Base-by-base conservation (phyloP, 306 rosid species). In the Lathyrus sativus region DNA sequence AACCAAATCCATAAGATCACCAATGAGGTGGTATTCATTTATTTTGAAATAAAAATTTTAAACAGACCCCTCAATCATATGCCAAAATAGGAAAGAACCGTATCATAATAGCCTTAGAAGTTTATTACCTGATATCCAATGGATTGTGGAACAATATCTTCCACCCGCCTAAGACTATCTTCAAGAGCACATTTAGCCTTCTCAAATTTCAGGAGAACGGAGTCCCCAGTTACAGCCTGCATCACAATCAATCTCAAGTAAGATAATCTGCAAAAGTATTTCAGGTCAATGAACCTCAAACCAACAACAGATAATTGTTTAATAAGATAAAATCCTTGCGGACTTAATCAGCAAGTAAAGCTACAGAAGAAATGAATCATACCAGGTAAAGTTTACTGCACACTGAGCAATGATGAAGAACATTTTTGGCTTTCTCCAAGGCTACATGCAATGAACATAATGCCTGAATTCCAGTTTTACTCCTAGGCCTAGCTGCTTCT, bases 201-300 rank as follows among this genome's bases (percentile, higher is more conserved):
- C 72, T 85, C 97, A 85, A 90, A 93, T 72, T 93, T 93, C 18
- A 78, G 77, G 60, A 90, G 91, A 74, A 93, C 95, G 38, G 99
- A 87, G 80, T 93, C 99, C 71, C 89, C 96, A 17, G 99, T 93
- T 76, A 93, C 86, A 62, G 97, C 97, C 99, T 93, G 95, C 82
- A 80, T 28, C 44, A 68, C 6, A 65, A 58, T 48, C 13, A 68
- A 67, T 18, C 64, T 14, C 64, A 73, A 1, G 66, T 77, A 69
- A 51, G 72, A 65, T 42, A 77, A 38, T 57, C 68, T 14, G 39
- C 11, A 33, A 70, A 70, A 26, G 55, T 14, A 61, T 9, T 31
- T 53, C 56, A 67, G n/a, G 31, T 28, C 42, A 14, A 72, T 64
- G 26, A 45, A 67, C 51, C 49, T 60, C 68, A 12, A 41, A 63